Conservation (phyloP, 257 asterid species). For the Primulina huaijiensis region DNA sequence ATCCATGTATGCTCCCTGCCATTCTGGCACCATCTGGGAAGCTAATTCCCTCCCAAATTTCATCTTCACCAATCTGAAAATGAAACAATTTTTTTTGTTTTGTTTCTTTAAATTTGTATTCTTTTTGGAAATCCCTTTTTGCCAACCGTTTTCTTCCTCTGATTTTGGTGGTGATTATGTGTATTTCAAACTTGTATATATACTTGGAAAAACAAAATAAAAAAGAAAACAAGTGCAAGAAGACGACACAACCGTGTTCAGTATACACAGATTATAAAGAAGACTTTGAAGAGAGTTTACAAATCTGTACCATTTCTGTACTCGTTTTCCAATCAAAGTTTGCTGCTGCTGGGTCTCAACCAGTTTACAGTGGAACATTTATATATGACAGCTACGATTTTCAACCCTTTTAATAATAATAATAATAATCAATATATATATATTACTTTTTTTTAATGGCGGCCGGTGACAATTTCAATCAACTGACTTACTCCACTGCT, state of each 20-base stretch:
- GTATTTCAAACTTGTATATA: too few species aligned
- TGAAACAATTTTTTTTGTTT: background rate
- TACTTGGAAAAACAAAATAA: too few species aligned
- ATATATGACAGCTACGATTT: conserved; percentile 9
- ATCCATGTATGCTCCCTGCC: conserved; percentile 78
- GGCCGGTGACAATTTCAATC: too few species aligned
- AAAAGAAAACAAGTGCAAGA: too few species aligned
- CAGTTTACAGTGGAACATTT: background rate
- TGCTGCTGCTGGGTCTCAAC: background rate
- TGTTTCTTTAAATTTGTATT: background rate
- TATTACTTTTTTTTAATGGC: too few species aligned
- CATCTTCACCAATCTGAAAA: conserved; percentile 36
- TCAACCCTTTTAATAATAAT: background rate
- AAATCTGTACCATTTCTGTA: background rate
- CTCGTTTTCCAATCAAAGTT: conserved; percentile 19
- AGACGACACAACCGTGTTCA: too few species aligned
- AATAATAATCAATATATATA: too few species aligned
- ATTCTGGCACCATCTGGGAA: conserved; percentile 87
- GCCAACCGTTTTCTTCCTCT: too few species aligned
- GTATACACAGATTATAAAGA: too few species aligned
- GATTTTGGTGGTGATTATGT: too few species aligned
- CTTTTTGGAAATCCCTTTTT: background rate
- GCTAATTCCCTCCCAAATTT: conserved; percentile 84
- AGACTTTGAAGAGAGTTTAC: conserved; percentile 14
- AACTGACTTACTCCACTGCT: too few species aligned